These are phyloP conservation scores for Zoysia matrella DNA, from an alignment of 202 grass and related monocot genomes.

Conservation along the genomic window DNA sequence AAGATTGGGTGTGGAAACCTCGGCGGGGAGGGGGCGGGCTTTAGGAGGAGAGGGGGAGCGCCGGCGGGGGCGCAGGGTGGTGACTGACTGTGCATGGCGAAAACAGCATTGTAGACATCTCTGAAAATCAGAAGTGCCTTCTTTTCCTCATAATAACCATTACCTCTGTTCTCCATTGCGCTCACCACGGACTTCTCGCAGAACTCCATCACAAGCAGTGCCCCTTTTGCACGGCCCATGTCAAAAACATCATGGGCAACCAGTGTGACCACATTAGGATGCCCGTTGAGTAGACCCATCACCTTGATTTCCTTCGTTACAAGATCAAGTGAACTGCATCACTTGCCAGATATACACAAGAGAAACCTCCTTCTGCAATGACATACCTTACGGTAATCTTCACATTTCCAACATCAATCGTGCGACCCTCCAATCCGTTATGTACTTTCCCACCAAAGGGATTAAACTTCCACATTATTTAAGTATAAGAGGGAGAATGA, in stretches of 20 bases:
- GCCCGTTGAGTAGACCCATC: slow-evolving; percentile 74
- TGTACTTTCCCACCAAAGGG: no score
- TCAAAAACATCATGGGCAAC: slow-evolving; percentile 75
- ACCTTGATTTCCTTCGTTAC: slow-evolving; percentile 81
- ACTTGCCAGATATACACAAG: slow-evolving; percentile 72
- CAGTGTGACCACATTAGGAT: slow-evolving; percentile 77
- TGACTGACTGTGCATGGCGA: slow-evolving; percentile 79
- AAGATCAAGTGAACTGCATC: slow-evolving; percentile 56
- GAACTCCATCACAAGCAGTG: slow-evolving; percentile 10
- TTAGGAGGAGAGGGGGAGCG: no score
- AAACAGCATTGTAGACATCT: slow-evolving; percentile 84
- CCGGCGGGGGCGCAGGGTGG: slow-evolving; percentile 33
- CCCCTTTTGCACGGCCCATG: slow-evolving; percentile 79
- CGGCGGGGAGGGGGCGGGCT: no score
- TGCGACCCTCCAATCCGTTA: slow-evolving; percentile 3
- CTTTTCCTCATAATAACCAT: slow-evolving; percentile 75
- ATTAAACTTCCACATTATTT: no score
- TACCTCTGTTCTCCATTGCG: slow-evolving; percentile 68
- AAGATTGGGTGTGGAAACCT: no score
- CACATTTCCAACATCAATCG: slow-evolving; percentile 65
- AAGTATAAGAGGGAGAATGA: not conserved
- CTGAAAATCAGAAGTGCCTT: slow-evolving; percentile 78
- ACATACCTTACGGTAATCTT: slow-evolving; percentile 69
- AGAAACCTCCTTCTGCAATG: slow-evolving; percentile 82
- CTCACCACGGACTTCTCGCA: slow-evolving; percentile 77